Conservation (phyloP, 1,284 basidiomycete genomes). For the Sanghuangporus baumii region DNA sequence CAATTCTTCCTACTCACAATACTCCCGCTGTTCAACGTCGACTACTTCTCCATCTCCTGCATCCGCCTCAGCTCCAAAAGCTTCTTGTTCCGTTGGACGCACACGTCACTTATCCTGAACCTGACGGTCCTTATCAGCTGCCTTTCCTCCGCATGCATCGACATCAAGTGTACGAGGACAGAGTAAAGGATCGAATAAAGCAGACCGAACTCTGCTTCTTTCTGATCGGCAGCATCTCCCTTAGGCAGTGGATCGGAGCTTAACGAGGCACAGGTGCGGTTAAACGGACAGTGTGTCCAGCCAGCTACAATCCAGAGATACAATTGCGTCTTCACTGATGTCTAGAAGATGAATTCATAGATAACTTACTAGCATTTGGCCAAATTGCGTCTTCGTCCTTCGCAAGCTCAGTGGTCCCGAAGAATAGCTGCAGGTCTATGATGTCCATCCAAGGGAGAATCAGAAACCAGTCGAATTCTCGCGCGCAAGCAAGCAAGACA, state of each 20-base stretch:
- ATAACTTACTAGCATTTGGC: neutral
- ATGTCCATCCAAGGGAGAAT: neutral
- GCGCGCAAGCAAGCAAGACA: neutral
- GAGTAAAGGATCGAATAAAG: neutral
- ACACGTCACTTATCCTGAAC: neutral
- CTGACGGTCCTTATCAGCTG: neutral
- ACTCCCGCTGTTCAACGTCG: neutral
- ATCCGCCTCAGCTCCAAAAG: neutral
- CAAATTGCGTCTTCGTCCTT: neutral
- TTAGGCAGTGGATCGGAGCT: neutral
- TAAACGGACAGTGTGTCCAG: neutral
- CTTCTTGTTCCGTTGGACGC: neutral
- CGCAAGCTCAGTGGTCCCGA: neutral
- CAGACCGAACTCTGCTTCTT: conserved; percentile 1
- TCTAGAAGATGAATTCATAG: neutral
- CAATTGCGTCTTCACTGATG: neutral
- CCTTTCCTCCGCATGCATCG: neutral
- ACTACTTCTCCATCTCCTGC: neutral
- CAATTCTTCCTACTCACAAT: neutral
- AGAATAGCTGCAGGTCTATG: neutral
- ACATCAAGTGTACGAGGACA: neutral
- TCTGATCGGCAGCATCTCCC: neutral
- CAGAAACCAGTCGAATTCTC: neutral
- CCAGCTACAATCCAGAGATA: neutral
- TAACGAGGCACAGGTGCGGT: neutral